Conservation (phyloP, 768 basidiomycete species). For the Lactarius sp. region DNA sequence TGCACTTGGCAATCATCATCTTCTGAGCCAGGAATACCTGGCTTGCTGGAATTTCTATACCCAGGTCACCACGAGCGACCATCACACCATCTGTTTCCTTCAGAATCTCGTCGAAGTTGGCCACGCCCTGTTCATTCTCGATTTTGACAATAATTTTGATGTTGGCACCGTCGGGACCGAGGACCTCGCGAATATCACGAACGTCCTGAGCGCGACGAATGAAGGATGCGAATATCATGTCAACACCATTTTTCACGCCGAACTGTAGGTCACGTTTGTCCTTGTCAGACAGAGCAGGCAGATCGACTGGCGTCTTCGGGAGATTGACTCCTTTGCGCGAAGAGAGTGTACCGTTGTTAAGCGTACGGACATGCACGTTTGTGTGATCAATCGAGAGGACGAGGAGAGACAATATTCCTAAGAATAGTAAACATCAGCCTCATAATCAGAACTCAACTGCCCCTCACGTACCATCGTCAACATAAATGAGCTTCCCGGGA, state of each 20-base stretch:
- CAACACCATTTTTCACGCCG: conserved; percentile 95
- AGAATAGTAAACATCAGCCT: background rate
- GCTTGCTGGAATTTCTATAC: conserved; percentile 99
- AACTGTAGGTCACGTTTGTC: conserved; percentile 94
- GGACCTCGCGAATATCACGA: conserved; percentile 84
- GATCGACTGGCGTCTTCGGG: conserved; percentile 95
- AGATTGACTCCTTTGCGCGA: conserved; percentile 99
- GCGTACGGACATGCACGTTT: conserved; percentile 74
- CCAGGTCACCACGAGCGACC: conserved; percentile 99
- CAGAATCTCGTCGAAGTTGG: conserved; percentile 98
- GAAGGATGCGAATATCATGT: conserved; percentile 99
- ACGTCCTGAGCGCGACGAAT: conserved; percentile 96
- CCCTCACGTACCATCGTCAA: conserved; percentile 76
- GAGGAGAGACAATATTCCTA: conserved; percentile 86
- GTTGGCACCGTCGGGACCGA: conserved; percentile 90
- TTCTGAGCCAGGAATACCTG: conserved; percentile 99
- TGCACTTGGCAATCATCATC: conserved; percentile 99
- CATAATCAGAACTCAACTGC: background rate
- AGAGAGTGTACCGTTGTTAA: conserved; percentile 90
- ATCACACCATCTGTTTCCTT: conserved; percentile 96
- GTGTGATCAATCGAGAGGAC: conserved; percentile 83
- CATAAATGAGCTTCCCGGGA: conserved; percentile 95
- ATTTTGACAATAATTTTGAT: conserved; percentile 99
- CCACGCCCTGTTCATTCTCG: conserved; percentile 98
- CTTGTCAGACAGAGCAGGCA: conserved; percentile 95